phyloP scores from a whole-genome alignment of 2,329 filamentous ascomycete species.

The Penicillium sp. region DNA sequence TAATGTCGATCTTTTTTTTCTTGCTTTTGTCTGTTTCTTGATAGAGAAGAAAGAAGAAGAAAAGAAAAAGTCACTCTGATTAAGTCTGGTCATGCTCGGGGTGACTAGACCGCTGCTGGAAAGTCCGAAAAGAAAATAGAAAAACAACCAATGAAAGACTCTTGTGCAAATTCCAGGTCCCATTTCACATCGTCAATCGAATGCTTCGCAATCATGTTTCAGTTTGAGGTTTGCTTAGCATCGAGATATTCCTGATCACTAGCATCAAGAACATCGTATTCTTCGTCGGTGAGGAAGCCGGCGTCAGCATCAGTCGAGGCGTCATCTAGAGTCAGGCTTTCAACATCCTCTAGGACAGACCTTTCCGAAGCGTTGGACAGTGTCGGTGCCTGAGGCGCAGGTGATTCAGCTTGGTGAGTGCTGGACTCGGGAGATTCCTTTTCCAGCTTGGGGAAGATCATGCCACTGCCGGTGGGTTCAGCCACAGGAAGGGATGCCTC shows the following conservation, averaged over 20 bases:
- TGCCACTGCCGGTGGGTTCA: slow-evolving; percentile 56
- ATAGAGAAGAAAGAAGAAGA: slow-evolving; percentile 4
- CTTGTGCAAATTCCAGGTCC: slow-evolving; percentile 20
- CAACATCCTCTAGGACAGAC: slow-evolving; percentile 52
- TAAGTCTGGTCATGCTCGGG: slow-evolving; percentile 19
- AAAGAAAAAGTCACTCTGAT: slow-evolving; percentile 15
- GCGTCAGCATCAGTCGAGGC: slow-evolving; percentile 53
- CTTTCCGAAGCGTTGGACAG: slow-evolving; percentile 49
- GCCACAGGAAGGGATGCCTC: slow-evolving; percentile 29
- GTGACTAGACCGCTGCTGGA: slow-evolving; percentile 11
- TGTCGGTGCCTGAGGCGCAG: slow-evolving; percentile 34
- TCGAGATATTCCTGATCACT: slow-evolving; percentile 79
- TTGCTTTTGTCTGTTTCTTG: slow-evolving; percentile 9
- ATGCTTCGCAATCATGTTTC: not conserved
- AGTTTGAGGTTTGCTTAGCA: slow-evolving; percentile 34
- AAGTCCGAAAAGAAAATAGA: slow-evolving; percentile 10
- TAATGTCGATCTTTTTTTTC: slow-evolving; percentile 8
- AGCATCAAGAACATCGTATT: slow-evolving; percentile 95
- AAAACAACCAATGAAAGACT: not conserved
- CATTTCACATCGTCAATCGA: slow-evolving; percentile 14
- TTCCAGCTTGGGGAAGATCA: slow-evolving; percentile 96
- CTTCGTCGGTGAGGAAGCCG: slow-evolving; percentile 91
- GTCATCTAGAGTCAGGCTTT: slow-evolving; percentile 53
- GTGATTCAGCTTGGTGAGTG: slow-evolving; percentile 57
- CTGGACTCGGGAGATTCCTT: slow-evolving; percentile 85